Conservation (phyloP, 257 asterid species). For the Forsythia suspensa region DNA sequence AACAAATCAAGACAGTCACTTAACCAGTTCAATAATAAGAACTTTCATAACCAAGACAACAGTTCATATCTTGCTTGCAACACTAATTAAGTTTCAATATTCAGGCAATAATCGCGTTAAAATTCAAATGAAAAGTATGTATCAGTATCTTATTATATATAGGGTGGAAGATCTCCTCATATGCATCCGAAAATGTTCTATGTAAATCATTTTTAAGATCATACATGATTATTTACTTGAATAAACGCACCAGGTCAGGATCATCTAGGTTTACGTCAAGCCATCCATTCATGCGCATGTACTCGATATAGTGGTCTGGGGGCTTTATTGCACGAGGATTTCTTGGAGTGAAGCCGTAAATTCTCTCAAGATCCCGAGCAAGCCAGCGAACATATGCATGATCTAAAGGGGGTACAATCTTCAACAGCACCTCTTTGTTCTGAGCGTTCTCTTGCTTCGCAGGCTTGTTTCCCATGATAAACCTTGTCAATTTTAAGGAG, state of each 20-base stretch:
- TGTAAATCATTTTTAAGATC: neutral
- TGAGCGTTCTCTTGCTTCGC: slow-evolving; percentile 43
- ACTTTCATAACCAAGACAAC: neutral
- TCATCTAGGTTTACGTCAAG: slow-evolving; percentile 75
- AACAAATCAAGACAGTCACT: too few species aligned
- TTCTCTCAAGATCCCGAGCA: slow-evolving; percentile 71
- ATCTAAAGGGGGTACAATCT: slow-evolving; percentile 77
- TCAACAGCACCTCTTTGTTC: slow-evolving; percentile 51
- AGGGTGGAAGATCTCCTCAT: neutral
- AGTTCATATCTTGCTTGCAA: neutral
- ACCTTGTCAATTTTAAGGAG: slow-evolving; percentile 22
- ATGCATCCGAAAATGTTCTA: neutral
- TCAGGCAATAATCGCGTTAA: neutral
- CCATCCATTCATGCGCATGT: slow-evolving; percentile 91
- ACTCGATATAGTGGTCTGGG: slow-evolving; percentile 79
- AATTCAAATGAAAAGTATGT: neutral
- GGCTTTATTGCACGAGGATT: slow-evolving; percentile 71
- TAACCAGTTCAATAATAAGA: too few species aligned
- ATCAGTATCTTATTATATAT: neutral
- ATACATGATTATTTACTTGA: slow-evolving; percentile 40
- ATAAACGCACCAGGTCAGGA: slow-evolving; percentile 71
- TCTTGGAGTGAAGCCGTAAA: slow-evolving; percentile 69
- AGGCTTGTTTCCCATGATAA: slow-evolving; percentile 73
- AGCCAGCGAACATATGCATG: slow-evolving; percentile 68
- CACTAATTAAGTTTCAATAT: too few species aligned